Percentiles rank a stretch among this genome's conserved stretches.
Conservation (phyloP, 495 filamentous ascomycete genomes). For the Neurospora terricola region DNA sequence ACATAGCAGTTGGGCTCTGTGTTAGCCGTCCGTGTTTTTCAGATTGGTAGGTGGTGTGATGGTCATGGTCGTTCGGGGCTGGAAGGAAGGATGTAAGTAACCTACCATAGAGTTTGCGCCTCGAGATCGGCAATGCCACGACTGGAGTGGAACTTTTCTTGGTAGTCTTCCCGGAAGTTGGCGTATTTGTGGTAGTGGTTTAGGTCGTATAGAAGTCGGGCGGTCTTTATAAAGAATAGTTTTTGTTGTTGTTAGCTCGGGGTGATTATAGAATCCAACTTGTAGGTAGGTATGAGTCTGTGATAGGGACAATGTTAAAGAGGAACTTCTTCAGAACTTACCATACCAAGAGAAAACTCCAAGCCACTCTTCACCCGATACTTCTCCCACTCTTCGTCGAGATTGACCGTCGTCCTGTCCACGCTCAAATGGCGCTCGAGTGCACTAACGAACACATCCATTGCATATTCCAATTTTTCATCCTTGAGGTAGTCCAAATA, state of each 20-base stretch:
- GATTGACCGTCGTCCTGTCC: not conserved
- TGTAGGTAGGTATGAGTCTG: not conserved
- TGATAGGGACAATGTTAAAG: not conserved
- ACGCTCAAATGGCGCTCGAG: not conserved
- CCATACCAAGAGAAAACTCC: not conserved
- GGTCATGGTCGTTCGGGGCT: not conserved
- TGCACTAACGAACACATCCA: not conserved
- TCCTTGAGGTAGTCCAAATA: not conserved
- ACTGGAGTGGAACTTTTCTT: not conserved
- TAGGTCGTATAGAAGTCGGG: not conserved
- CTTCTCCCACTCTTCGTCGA: not conserved
- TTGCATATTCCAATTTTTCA: not conserved
- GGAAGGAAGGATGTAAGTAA: not conserved
- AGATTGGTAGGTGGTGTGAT: no score
- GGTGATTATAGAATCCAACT: not conserved
- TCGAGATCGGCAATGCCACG: not conserved
- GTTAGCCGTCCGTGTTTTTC: no score
- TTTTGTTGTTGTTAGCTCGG: not conserved
- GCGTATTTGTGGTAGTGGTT: not conserved
- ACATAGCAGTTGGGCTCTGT: no score
- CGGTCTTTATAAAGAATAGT: not conserved
- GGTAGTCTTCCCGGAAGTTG: not conserved
- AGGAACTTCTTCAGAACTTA: not conserved
- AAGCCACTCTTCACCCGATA: not conserved
- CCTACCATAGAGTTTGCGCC: not conserved